Percentiles rank a stretch among this genome's conserved stretches.
phyloP scores from a whole-genome alignment of 2,329 filamentous ascomycete genomes.

The Colletotrichum echinochloae region DNA sequence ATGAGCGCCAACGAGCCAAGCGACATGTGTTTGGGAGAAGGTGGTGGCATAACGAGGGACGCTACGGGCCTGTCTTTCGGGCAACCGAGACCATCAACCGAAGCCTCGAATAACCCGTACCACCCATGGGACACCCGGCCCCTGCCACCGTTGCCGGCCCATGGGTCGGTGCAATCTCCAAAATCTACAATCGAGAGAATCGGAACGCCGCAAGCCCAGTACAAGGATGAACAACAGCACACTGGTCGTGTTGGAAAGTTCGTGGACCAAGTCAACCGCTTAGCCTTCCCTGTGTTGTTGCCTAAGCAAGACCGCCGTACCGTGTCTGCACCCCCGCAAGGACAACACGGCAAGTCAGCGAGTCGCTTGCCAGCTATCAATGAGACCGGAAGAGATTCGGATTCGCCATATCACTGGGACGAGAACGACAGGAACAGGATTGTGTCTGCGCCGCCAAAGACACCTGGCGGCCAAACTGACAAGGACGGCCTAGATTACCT shows the following conservation, averaged over 20 bases:
- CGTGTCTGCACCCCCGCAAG: conserved; percentile 64
- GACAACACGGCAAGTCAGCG: conserved; percentile 53
- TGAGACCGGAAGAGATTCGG: conserved; percentile 52
- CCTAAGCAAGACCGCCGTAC: conserved; percentile 58
- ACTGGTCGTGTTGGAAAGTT: conserved; percentile 38
- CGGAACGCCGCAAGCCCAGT: neutral
- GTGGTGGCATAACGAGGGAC: conserved; percentile 48
- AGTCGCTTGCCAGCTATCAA: conserved; percentile 62
- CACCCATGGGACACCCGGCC: conserved; percentile 61
- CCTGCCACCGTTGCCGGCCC: conserved; percentile 61
- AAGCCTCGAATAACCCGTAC: conserved; percentile 48
- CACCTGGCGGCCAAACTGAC: conserved; percentile 45
- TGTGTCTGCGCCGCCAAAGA: conserved; percentile 59
- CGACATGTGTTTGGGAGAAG: conserved; percentile 47
- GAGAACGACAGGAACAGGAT: conserved; percentile 54
- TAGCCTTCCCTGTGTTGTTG: conserved; percentile 49
- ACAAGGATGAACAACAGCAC: conserved; percentile 25
- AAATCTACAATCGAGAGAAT: neutral
- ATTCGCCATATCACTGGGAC: conserved; percentile 23
- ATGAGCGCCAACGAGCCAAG: conserved; percentile 55
- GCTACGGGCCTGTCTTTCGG: conserved; percentile 58
- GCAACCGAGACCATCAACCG: conserved; percentile 50
- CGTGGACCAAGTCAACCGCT: conserved; percentile 41
- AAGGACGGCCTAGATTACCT: conserved; percentile 58
- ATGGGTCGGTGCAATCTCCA: conserved; percentile 19